Percentiles rank a stretch among this genome's conserved stretches.
phyloP scores from a whole-genome alignment of 1,284 basidiomycete genomes.

The Puccinia horiana region DNA sequence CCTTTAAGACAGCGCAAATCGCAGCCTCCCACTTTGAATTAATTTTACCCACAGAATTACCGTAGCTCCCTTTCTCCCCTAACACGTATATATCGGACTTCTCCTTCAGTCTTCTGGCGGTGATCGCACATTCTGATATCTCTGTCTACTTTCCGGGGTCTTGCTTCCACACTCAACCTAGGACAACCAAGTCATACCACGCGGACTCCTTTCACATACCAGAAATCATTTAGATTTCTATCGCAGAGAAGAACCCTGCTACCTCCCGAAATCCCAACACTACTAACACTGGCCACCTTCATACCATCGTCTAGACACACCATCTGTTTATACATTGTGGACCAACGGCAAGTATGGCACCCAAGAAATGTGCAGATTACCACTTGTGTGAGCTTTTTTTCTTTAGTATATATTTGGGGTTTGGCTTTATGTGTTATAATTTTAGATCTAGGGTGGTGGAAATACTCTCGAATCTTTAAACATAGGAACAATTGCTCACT shows the following conservation, averaged over 20 bases:
- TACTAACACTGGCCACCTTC: not conserved
- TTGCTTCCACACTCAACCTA: not conserved
- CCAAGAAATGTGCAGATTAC: not conserved
- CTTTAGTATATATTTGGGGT: not conserved
- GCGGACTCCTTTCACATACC: not conserved
- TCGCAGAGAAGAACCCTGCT: not conserved
- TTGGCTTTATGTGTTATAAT: not conserved
- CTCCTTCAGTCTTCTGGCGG: not conserved
- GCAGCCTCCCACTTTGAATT: not conserved
- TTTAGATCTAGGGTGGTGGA: not conserved
- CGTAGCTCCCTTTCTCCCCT: not conserved
- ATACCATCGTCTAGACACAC: not conserved
- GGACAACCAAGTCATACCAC: not conserved
- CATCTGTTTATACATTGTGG: not conserved
- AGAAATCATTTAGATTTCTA: not conserved
- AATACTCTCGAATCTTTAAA: not conserved
- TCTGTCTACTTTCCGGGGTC: not conserved
- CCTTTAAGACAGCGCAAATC: not conserved
- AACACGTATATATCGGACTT: not conserved
- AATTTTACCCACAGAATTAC: not conserved
- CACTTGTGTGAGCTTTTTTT: not conserved
- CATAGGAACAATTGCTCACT: not conserved
- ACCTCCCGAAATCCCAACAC: not conserved
- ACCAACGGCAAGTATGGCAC: not conserved
- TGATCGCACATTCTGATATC: not conserved